Percentiles rank a stretch among this genome's conserved stretches.
These are phyloP conservation scores for Boletus tylopilopsis DNA, from an alignment of 768 basidiomycete species.

Conservation along the genomic window DNA sequence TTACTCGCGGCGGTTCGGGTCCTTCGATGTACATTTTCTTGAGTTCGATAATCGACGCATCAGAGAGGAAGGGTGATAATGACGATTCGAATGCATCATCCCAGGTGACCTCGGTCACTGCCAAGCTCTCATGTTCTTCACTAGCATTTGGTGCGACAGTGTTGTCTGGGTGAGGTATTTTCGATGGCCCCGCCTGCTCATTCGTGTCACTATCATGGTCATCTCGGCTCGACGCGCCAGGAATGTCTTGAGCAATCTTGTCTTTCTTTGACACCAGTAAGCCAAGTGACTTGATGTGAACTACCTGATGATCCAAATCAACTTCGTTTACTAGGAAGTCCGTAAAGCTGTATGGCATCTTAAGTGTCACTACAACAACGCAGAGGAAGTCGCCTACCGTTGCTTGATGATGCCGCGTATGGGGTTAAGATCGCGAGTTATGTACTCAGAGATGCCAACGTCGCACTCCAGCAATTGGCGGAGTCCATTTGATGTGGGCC, in stretches of 20 bases:
- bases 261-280: conserved; percentile 59
- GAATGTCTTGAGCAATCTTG: conserved; percentile 17
- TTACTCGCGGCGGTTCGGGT: conserved; percentile 66
- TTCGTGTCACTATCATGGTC: conserved; percentile 7
- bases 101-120: conserved; percentile 50
- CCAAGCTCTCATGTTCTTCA: not conserved
- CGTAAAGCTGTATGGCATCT: conserved; percentile 67
- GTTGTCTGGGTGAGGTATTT: not conserved
- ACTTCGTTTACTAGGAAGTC: conserved; percentile 97
- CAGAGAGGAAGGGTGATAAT: conserved; percentile 62
- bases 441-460: conserved; percentile 89
- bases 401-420: conserved; percentile 97
- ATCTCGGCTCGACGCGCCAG: conserved; percentile 9
- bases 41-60: conserved; percentile 53
- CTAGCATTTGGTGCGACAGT: not conserved
- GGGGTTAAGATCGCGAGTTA: conserved; percentile 61
- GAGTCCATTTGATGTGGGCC: conserved; percentile 46
- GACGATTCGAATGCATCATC: conserved; percentile 52
- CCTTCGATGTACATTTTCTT: conserved; percentile 81
- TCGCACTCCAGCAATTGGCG: conserved; percentile 68
- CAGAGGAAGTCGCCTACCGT: conserved; percentile 48
- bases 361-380: not conserved
- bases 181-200: conserved; percentile 3
- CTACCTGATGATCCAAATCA: conserved; percentile 70
- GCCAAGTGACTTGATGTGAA: conserved; percentile 76